These are phyloP conservation scores for Protomyces lactucae-debilis DNA, from an alignment of 1,139 yeast genomes.

Conservation along the genomic window DNA sequence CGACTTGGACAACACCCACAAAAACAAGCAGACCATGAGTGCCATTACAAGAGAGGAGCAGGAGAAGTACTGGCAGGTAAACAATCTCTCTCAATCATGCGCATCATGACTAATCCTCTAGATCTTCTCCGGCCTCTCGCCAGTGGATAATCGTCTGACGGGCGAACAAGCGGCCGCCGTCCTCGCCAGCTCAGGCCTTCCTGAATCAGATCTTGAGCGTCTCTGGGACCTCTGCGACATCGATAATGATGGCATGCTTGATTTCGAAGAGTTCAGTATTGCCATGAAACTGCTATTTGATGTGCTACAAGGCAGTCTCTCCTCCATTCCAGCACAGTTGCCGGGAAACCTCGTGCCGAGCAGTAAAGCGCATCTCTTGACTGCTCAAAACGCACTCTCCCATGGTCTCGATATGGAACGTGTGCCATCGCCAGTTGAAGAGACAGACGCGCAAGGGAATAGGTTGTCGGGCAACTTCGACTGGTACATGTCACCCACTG, in stretches of 20 bases:
- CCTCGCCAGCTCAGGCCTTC: conserved; percentile 78
- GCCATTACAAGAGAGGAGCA: conserved; percentile 19
- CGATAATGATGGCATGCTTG: conserved; percentile 83
- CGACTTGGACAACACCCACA: background rate
- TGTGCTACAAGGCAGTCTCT: conserved; percentile 65
- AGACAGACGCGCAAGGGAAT: conserved; percentile 50
- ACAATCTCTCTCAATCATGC: too few species aligned
- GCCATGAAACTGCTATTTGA: conserved; percentile 95
- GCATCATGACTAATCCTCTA: conserved; percentile 73
- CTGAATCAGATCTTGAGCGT: conserved; percentile 66
- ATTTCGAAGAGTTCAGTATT: conserved; percentile 95
- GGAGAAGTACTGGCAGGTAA: conserved; percentile 18
- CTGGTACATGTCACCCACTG: conserved; percentile 94
- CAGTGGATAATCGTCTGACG: conserved; percentile 67
- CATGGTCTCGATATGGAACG: conserved; percentile 24
- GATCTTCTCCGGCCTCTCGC: conserved; percentile 82
- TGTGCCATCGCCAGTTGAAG: conserved; percentile 31
- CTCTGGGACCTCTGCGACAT: conserved; percentile 93
- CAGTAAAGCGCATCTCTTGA: conserved; percentile 74
- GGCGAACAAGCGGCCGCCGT: conserved; percentile 86
- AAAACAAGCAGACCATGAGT: background rate
- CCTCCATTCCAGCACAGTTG: conserved; percentile 60
- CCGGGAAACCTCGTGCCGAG: conserved; percentile 94
- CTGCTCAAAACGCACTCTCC: conserved; percentile 65
- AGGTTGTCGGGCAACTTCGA: conserved; percentile 68